Evolutionary conservation across 331 rosid species (phyloP), one percentile per base, ranked within the genome.

Genomic region (Quercus tomentella): DNA sequence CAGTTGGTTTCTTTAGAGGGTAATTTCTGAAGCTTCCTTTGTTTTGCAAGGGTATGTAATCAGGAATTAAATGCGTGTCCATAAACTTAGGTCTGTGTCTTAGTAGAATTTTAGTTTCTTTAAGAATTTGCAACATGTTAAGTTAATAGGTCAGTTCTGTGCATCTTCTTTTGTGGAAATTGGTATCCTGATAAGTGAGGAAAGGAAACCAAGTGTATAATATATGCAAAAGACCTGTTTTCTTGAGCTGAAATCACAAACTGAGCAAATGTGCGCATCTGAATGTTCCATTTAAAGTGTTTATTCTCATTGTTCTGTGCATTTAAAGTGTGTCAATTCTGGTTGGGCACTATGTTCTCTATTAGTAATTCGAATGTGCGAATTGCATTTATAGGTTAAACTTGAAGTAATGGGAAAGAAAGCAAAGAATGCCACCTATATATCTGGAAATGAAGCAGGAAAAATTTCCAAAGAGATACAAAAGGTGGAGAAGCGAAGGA

Each of bases 331-430:
- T 67, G 52, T 20, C 8, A 49, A 20, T n/a, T 35, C 51, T 67
- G 21, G 74, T 49, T 72, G 7, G 76, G 20, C 16, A 41, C n/a
- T n/a, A 43, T 26, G 58, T 76, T 73, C 15, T 20, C 75, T 65
- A 6, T 63, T 41, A 6, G 55, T 49, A 49, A 49, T 49, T 49
- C 0, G 17, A 49, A 49, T 49, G 17, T 74, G 31, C 70, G 2
- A 77, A 31, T 66, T 75, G 79, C 33, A 41, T 41, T 75, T 88
- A 82, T 79, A 96, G 99, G 97, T 88, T 61, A 96, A 87, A 83
- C 98, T 96, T 77, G 99, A 96, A 86, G 99, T 96, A 72, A 96
- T 96, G 99, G 98, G 99, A 6, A 96, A 96, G 86, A 96, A 96
- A 88, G 99, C 99, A 7, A 96, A 96, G 88, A 96, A 96, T 82